These are phyloP conservation scores for Aureobasidium lini DNA, from an alignment of 2,329 filamentous ascomycete species.

Conservation along the genomic window DNA sequence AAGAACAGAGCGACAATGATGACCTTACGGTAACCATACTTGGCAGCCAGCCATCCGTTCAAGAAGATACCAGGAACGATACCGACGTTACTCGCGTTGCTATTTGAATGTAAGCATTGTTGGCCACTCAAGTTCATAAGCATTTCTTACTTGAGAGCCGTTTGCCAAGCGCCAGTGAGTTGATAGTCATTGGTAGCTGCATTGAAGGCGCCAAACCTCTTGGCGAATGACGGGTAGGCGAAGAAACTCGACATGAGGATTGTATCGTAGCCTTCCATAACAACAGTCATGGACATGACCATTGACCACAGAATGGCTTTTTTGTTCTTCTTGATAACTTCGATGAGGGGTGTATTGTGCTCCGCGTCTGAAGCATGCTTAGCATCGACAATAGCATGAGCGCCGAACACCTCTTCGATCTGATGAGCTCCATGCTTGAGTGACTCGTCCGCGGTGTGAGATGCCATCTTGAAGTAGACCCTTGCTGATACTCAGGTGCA, in stretches of 20 bases:
- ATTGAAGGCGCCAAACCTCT: conserved; percentile 6
- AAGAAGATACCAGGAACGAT: conserved; percentile 49
- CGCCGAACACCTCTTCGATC: conserved; percentile 8
- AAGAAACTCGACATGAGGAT: conserved; percentile 53
- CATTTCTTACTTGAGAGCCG: conserved; percentile 38
- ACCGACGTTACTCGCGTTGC: conserved; percentile 32
- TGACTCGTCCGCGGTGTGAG: conserved; percentile 8
- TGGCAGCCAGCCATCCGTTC: conserved; percentile 28
- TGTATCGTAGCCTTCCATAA: conserved; percentile 57
- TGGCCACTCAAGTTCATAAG: conserved; percentile 25
- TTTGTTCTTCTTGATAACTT: conserved; percentile 25
- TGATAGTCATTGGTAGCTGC: not conserved
- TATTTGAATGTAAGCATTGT: conserved; percentile 34
- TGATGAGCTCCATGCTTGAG: conserved; percentile 11
- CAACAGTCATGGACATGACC: conserved; percentile 53
- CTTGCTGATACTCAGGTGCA: not conserved
- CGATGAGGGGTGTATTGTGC: not conserved
- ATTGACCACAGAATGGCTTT: conserved; percentile 48
- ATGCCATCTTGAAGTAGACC: not conserved
- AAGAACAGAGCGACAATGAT: conserved; percentile 8
- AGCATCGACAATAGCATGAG: conserved; percentile 4
- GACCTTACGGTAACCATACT: conserved; percentile 15
- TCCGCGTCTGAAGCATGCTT: conserved; percentile 9
- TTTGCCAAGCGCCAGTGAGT: conserved; percentile 6
- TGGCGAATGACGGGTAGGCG: conserved; percentile 1